Percentiles rank a stretch among this genome's conserved stretches.
Conservation (phyloP, 495 filamentous ascomycete genomes). For the Penicilliopsis zonata region DNA sequence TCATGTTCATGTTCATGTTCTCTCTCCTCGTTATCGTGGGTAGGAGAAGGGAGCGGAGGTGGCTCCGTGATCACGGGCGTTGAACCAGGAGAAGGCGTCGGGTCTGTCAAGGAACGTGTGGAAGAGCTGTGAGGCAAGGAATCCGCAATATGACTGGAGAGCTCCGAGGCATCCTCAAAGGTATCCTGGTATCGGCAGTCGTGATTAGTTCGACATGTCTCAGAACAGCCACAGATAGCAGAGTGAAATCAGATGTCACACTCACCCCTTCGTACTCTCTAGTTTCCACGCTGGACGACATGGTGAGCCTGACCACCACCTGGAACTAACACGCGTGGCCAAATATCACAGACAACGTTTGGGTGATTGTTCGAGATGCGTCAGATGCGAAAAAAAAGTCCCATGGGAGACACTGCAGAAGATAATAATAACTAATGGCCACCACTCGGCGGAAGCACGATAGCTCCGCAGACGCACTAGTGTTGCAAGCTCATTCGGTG, state of each 20-base stretch:
- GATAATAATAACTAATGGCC: background rate
- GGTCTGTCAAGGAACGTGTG: slow-evolving; percentile 37
- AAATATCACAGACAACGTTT: background rate
- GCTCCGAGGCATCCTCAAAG: slow-evolving; percentile 67
- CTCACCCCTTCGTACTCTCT: slow-evolving; percentile 40
- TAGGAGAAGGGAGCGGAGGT: slow-evolving; percentile 19
- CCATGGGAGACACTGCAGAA: background rate
- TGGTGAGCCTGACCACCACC: slow-evolving; percentile 6
- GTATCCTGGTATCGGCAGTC: slow-evolving; percentile 43
- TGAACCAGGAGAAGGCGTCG: slow-evolving; percentile 23
- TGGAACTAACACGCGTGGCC: background rate
- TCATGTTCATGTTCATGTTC: slow-evolving; percentile 10
- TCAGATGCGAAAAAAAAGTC: background rate
- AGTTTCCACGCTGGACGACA: slow-evolving; percentile 31
- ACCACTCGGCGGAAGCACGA: slow-evolving; percentile 1
- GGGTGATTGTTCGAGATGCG: background rate
- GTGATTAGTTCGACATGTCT: background rate
- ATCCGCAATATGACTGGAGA: slow-evolving; percentile 19
- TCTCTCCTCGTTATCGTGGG: slow-evolving; percentile 14
- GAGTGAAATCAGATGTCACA: slow-evolving; percentile 5
- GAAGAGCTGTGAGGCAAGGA: slow-evolving; percentile 26
- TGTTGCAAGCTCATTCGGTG: background rate
- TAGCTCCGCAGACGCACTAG: slow-evolving; percentile 2
- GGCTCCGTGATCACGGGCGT: slow-evolving; percentile 26
- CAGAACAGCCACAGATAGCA: slow-evolving; percentile 4